These are phyloP conservation scores for Neofusicoccum cordaticola DNA, from an alignment of 2,329 filamentous ascomycete species.

Conservation along the genomic window DNA sequence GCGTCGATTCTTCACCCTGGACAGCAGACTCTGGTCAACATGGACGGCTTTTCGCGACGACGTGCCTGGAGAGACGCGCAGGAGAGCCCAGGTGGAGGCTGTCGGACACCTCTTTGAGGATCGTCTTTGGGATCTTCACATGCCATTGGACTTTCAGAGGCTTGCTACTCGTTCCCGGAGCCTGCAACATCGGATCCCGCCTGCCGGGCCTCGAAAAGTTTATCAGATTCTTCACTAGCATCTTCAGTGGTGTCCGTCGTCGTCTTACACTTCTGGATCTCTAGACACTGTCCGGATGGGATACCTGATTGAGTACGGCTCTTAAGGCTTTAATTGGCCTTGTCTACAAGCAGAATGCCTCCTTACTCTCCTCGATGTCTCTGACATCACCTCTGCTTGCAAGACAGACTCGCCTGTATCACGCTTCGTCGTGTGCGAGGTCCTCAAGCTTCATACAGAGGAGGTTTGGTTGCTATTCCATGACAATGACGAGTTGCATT, in stretches of 20 bases:
- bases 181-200: conserved; percentile 37
- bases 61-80: conserved; percentile 31
- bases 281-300: not conserved
- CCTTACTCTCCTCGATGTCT: conserved; percentile 26
- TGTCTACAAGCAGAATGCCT: conserved; percentile 47
- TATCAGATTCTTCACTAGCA: conserved; percentile 26
- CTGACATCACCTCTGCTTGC: conserved; percentile 29
- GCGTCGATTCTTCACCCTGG: conserved; percentile 72
- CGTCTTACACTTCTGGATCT: conserved; percentile 17
- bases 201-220: conserved; percentile 23
- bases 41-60: conserved; percentile 54
- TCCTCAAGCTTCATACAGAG: conserved; percentile 43
- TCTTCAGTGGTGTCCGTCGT: conserved; percentile 29
- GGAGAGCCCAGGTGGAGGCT: conserved; percentile 53
- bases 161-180: conserved; percentile 6
- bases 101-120: conserved; percentile 50
- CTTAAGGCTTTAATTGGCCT: conserved; percentile 23
- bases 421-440: conserved; percentile 52
- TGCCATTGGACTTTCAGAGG: conserved; percentile 19
- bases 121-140: conserved; percentile 52
- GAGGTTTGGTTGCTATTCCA: conserved; percentile 25
- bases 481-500: conserved; percentile 33
- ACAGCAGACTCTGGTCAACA: conserved; percentile 66
- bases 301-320: conserved; percentile 37
- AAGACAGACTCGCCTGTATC: conserved; percentile 60